These are phyloP conservation scores for Jatropha podagrica DNA, from an alignment of 441 rosid genomes.

Conservation along the genomic window DNA sequence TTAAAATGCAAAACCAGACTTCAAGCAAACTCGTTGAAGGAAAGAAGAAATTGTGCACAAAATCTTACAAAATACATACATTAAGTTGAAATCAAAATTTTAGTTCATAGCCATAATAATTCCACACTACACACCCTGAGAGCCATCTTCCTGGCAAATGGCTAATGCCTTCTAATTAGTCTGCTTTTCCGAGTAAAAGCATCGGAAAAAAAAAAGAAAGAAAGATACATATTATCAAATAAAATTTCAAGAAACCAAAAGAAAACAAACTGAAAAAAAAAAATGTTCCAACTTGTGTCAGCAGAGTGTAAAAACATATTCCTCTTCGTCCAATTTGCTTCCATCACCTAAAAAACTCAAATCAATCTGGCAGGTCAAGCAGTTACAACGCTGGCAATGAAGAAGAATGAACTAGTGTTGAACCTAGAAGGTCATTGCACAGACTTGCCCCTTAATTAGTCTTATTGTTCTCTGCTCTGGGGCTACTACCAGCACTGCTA, in stretches of 20 bases:
- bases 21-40: too few species aligned
- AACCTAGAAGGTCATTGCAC: conserved; percentile 34
- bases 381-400: conserved; percentile 30
- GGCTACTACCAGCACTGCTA: conserved; percentile 75
- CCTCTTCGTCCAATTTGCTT: background rate
- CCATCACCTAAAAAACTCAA: background rate
- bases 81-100: background rate
- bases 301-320: conserved; percentile 12
- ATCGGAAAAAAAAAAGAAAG: background rate
- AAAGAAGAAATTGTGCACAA: background rate
- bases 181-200: background rate
- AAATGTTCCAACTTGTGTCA: conserved; percentile 13
- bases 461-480: conserved; percentile 51
- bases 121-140: background rate
- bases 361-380: conserved; percentile 3
- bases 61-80: background rate
- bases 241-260: background rate
- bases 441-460: conserved; percentile 35
- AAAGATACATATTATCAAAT: conserved; percentile 17
- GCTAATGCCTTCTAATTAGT: background rate
- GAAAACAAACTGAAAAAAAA: conserved; percentile 4
- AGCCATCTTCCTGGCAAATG: background rate
- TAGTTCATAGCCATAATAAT: background rate
- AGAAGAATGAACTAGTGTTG: conserved; percentile 31
- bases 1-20: too few species aligned